Base-by-base conservation (phyloP, 345 rosid species). In the Acer saccharum region DNA sequence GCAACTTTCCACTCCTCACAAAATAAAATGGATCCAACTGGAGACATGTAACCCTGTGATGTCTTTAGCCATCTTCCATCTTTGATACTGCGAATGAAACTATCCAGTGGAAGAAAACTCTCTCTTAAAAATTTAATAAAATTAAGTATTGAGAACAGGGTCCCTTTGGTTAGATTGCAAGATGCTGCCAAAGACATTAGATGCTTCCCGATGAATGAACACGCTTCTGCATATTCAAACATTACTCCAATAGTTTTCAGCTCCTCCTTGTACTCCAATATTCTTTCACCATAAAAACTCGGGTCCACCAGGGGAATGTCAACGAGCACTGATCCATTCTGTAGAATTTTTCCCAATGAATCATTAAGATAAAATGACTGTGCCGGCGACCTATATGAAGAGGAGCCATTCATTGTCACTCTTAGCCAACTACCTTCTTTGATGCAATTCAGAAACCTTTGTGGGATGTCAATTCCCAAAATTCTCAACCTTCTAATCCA, bases 271-370 rank as follows among this genome's bases (percentile, higher is more conserved):
- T 87, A 90, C 0, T 32, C 1, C 2, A 29, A 71, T 25, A 93
- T 88, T 32, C 44, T 12, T 0, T 58, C 77, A 18, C 97, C 93
- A 69, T 93, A 93, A 78, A 77, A 91, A 4, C 25, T 73, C 48
- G 74, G 77, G 78, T 93, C 97, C n/a, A 93, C 77, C 5, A 93
- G 72, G 0, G 98, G 98, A 78, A 93, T 84, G 77, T 90, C 93
- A 13, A 89, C 93, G 17, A 89, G 89, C 69, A 82, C 86, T 0
- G 85, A 77, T 32, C 77, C 88, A 46, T 81, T 83, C 84, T 91
- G 94, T 72, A 93, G 80, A 77, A 89, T 61, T 55, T 50, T 67
- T 74, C 93, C 96, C 94, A 90, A 87, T 7, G 92, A 86, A 11
- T 84, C 61, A 71, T 82, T 43, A 76, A 81, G 87, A 20, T 86